Conservation (phyloP, 2,329 filamentous ascomycete genomes). For the Fusarium brevicatenulatum region DNA sequence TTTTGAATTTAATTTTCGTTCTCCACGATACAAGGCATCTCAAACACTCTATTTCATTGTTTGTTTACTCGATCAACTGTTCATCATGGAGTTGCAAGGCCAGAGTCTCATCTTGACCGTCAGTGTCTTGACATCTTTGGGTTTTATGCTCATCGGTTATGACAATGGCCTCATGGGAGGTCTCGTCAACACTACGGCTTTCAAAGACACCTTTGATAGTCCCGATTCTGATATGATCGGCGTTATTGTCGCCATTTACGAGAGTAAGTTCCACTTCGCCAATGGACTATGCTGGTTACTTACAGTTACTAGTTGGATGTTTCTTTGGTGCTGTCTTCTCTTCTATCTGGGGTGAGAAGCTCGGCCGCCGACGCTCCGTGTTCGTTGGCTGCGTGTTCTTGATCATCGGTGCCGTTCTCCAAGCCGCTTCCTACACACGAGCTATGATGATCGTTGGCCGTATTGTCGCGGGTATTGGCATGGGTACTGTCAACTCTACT, state of each 20-base stretch:
- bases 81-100: conserved; percentile 42
- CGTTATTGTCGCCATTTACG: conserved; percentile 59
- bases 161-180: conserved; percentile 59
- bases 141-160: conserved; percentile 60
- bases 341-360: conserved; percentile 54
- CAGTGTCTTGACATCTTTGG: conserved; percentile 56
- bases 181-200: conserved; percentile 52
- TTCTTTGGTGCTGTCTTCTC: conserved; percentile 45
- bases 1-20: not conserved
- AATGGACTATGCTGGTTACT: not conserved
- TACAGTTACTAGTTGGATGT: conserved; percentile 40
- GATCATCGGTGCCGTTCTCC: conserved; percentile 57
- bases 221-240: conserved; percentile 55
- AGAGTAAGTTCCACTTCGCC: conserved; percentile 38
- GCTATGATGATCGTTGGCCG: conserved; percentile 58
- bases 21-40: not conserved
- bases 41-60: not conserved
- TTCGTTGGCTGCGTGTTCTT: conserved; percentile 55
- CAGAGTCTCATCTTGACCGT: conserved; percentile 54
- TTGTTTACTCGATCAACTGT: not conserved
- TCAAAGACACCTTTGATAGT: conserved; percentile 53
- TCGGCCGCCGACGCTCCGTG: conserved; percentile 57
- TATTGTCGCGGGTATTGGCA: conserved; percentile 59
- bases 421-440: conserved; percentile 55
- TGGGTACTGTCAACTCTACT: conserved; percentile 58